Percentiles rank a stretch among this genome's conserved stretches.
phyloP scores from a whole-genome alignment of 139 green algal genomes.

The Nannochloris sp. region DNA sequence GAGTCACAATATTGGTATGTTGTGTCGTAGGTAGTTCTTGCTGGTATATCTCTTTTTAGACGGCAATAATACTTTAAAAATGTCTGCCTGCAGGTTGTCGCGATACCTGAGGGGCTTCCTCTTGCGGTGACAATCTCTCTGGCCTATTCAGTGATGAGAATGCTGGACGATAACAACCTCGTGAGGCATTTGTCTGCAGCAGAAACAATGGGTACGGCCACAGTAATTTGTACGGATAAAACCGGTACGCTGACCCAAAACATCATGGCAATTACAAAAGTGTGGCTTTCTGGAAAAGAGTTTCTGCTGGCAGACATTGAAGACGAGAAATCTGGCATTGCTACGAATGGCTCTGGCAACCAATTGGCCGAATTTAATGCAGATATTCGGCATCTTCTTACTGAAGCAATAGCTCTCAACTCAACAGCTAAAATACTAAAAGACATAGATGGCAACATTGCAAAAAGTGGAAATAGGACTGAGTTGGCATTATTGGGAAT shows the following conservation, averaged over 20 bases:
- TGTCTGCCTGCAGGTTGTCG: conserved; percentile 54
- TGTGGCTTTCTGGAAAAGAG: conserved; percentile 41
- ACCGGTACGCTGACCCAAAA: conserved; percentile 81
- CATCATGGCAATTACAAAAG: conserved; percentile 56
- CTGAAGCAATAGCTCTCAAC: conserved; percentile 42
- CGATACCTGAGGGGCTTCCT: conserved; percentile 81
- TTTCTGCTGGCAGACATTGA: conserved; percentile 3
- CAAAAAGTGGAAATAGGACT: conserved; percentile 60
- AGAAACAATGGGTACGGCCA: conserved; percentile 84
- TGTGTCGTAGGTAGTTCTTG: background rate
- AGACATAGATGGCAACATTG: conserved; percentile 6
- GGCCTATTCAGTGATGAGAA: conserved; percentile 67
- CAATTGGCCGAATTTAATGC: background rate
- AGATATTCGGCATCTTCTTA: conserved; percentile 20
- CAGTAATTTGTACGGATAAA: conserved; percentile 85
- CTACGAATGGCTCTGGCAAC: background rate
- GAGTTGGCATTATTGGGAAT: conserved; percentile 75
- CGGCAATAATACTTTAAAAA: background rate
- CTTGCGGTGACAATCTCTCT: conserved; percentile 80
- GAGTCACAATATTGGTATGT: conserved; percentile 70
- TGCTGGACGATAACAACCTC: conserved; percentile 59
- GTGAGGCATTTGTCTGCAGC: conserved; percentile 70
- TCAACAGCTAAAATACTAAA: conserved; percentile 45
- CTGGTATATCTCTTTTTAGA: background rate
- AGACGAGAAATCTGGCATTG: background rate